Base-by-base conservation (phyloP, 768 basidiomycete species). In the Lactarius sp. region DNA sequence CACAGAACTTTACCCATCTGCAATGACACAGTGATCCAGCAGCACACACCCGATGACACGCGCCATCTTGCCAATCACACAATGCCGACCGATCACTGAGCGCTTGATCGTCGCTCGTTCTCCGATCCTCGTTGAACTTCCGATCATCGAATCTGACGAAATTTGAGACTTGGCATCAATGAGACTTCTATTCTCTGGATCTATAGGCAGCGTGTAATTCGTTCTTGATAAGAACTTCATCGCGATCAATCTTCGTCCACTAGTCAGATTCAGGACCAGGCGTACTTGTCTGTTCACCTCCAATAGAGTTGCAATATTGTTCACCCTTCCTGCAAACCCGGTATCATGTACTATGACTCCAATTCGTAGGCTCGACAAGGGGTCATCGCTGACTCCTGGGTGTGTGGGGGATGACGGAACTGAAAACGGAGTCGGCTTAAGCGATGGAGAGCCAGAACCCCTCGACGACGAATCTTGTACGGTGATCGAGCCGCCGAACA, bases 21-120 rank as follows among this genome's bases (percentile, higher is more conserved):
- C 89, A 13, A 98, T 77, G 4, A 90, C 81, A 69, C 94, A 95
- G 70, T 96, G 94, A 71, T 97, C 95, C 67, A 94, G 79, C 27
- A 98, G 72, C 7, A 96, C 82, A 68, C 90, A 94, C 12, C 90
- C 89, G 2, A 79, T 80, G 52, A 98, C 85, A 73, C 85, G 91
- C n/a, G 83, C 88, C 79, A 87, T 87, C 72, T 84, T 88, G 3
- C 92, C 92, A 58, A 95, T 88, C 16, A 85, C 76, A 68, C 92
- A 94, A 71, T 95, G 93, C 42, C 79, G 75, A 31, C 83, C 82
- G 36, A 84, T 76, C 36, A 83, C 73, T 27, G 76, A 78, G 67
- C 80, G 80, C 62, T 86, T 96, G 71, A 97, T 87, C 31, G 78
- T 85, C 10, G 88, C 83, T 54, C 85, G 83, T 70, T 95, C 94